Evolutionary conservation across 129 eudicot genomes (phyloP).

Genomic region (Solidago caesia): DNA sequence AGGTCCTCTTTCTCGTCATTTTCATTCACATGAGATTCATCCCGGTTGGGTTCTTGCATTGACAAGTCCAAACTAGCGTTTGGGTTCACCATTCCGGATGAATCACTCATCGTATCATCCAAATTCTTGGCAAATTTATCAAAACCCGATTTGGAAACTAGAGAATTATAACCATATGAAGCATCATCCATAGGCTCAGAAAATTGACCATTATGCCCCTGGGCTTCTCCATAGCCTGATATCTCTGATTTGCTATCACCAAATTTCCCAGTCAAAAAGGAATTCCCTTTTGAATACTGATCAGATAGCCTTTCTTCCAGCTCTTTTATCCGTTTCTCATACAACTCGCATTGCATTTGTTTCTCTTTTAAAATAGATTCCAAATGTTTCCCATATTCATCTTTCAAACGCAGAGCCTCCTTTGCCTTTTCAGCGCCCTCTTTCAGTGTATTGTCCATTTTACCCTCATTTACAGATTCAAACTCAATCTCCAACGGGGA

Average conservation of each 20-base stretch:
- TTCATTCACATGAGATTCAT: constrained; percentile 43
- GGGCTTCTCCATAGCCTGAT: constrained; percentile 16
- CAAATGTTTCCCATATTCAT: constrained; percentile 68
- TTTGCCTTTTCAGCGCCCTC: constrained; percentile 71
- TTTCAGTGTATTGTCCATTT: constrained; percentile 56
- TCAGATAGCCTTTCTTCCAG: constrained; percentile 75
- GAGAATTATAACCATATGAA: constrained; percentile 52
- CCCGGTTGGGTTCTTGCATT: constrained; percentile 67
- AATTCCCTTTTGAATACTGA: constrained; percentile 46
- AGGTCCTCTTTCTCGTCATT: constrained; percentile 44
- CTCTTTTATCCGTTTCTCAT: constrained; percentile 83
- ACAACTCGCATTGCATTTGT: constrained; percentile 66
- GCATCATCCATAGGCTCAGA: constrained; percentile 74
- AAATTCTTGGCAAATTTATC: constrained; percentile 50
- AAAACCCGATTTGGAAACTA: constrained; percentile 40
- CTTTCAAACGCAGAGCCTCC: constrained; percentile 78
- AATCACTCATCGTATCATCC: constrained; percentile 88
- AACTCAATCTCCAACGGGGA: constrained; percentile 50
- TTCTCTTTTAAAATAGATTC: constrained; percentile 52
- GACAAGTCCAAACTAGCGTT: constrained; percentile 76
- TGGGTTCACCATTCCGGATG: constrained; percentile 61
- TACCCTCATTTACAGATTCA: constrained; percentile 64
- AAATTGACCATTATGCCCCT: constrained; percentile 32
- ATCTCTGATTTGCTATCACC: constrained; percentile 64
- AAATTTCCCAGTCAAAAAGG: constrained; percentile 44